Base-by-base conservation (phyloP, 2,329 filamentous ascomycete genomes). In the Fusarium sp. region DNA sequence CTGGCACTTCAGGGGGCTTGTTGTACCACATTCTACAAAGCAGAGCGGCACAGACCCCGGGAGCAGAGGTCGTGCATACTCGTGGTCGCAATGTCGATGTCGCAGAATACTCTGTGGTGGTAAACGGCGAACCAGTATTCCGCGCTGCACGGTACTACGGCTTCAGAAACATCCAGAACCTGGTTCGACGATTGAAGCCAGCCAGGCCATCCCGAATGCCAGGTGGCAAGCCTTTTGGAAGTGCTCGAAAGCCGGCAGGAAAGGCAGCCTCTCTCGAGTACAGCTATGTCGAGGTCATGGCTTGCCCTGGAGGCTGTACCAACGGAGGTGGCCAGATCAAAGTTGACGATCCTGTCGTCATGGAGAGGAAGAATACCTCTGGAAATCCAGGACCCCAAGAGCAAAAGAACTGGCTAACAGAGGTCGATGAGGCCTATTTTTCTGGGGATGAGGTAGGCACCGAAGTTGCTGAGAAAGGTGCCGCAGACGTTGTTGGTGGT, bases 251-350 rank as follows among this genome's bases (percentile, higher is more conserved):
- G 61, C 81, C 80, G 6, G 79, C 75, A 13, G 85, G 79, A 7
- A 85, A 84, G 68, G 70, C 79, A 15, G 74, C 76, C 15, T 72
- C 75, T 15, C 77, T 85, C 7, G 92, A 97, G 32, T 93, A 93
- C 74, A 85, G 90, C n/a, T 98, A 96, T 76, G 91, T 98, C 26
- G 95, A 99, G 78, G 95, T 99, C 56, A 99, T 99, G 95, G 95
- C 95, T 12, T 99, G 95, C 76, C 95, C 95, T 0, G 95, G 95
- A n/a, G 95, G 95, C 4, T 99, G 95, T 79, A 99, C 95, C 51
- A 99, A 99, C 70, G 95, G 95, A 2, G 95, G 95, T 34, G 95
- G 95, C 1, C 95, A 99, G 79, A 89, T 99, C 74, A 97, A 97
- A 73, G 86, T 92, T 25, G 91, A 92, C 49, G 95, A 98, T 74